These are phyloP conservation scores for Lecanosticta acicola DNA, from an alignment of 2,329 filamentous ascomycete species.

Conservation along the genomic window DNA sequence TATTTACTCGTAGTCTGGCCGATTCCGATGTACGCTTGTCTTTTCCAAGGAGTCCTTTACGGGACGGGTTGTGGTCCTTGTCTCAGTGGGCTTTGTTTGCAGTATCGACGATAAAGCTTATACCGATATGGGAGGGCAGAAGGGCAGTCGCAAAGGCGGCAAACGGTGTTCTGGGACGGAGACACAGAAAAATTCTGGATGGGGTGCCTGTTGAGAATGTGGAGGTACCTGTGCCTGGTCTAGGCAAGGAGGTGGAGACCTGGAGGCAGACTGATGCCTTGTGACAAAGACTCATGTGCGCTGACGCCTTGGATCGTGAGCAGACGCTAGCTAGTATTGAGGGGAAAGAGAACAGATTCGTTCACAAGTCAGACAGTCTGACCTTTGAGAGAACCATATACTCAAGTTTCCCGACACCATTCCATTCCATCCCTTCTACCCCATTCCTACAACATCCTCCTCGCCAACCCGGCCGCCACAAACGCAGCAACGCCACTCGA, in stretches of 20 bases:
- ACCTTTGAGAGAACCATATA: too few relatives aligned
- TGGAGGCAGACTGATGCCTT: too few relatives aligned
- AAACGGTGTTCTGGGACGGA: background rate
- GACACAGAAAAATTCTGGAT: background rate
- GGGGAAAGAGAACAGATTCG: too few relatives aligned
- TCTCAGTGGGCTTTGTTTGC: conserved; percentile 39
- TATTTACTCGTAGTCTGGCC: conserved; percentile 47
- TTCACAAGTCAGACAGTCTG: too few relatives aligned
- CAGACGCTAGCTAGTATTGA: too few relatives aligned
- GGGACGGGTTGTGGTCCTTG: conserved; percentile 42
- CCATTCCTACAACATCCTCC: conserved; percentile 7
- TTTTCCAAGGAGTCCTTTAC: conserved; percentile 46
- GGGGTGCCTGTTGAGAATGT: conserved; percentile 2
- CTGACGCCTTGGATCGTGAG: too few relatives aligned
- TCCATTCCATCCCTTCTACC: too few relatives aligned
- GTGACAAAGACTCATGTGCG: too few relatives aligned
- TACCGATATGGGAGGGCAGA: conserved; percentile 24
- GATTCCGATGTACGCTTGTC: conserved; percentile 46
- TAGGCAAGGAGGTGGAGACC: too few relatives aligned
- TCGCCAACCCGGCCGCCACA: conserved; percentile 12
- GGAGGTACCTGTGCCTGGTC: too few relatives aligned
- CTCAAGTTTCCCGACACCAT: too few relatives aligned
- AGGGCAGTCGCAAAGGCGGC: conserved; percentile 7
- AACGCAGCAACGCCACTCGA: conserved; percentile 18
- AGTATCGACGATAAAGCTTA: conserved; percentile 18